phyloP scores from a whole-genome alignment of 2,329 filamentous ascomycete species.

The Xylaria sp. region DNA sequence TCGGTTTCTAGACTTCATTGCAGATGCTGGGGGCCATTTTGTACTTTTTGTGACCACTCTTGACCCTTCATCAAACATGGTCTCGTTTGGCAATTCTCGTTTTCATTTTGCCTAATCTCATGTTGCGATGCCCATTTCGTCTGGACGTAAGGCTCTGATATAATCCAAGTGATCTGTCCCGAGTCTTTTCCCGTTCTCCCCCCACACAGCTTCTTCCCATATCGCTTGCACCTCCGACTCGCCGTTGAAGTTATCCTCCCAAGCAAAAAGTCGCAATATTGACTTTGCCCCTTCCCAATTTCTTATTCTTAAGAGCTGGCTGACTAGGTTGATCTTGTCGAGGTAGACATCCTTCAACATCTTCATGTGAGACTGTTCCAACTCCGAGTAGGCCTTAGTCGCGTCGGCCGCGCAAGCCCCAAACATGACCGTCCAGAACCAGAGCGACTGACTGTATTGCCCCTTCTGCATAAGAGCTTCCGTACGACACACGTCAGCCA shows the following conservation, averaged over 20 bases:
- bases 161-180: constrained; percentile 34
- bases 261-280: constrained; percentile 54
- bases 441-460: constrained; percentile 56
- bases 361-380: constrained; percentile 54
- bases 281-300: constrained; percentile 55
- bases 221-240: constrained; percentile 55
- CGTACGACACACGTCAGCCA: constrained; percentile 57
- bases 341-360: constrained; percentile 54
- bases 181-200: constrained; percentile 38
- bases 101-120: constrained; percentile 9
- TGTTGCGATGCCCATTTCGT: constrained; percentile 20
- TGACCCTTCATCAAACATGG: not conserved
- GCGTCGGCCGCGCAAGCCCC: constrained; percentile 56
- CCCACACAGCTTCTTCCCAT: constrained; percentile 56
- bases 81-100: constrained; percentile 17
- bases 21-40: not conserved
- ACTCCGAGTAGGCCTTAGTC: constrained; percentile 51
- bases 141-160: constrained; percentile 28
- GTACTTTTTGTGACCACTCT: constrained; percentile 8
- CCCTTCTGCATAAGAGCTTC: constrained; percentile 55
- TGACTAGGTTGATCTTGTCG: constrained; percentile 56
- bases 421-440: constrained; percentile 61
- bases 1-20: not conserved
- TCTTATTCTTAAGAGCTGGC: constrained; percentile 52
- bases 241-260: constrained; percentile 55